Evolutionary conservation across 2,329 filamentous ascomycete genomes (phyloP).

Genomic region (Lachnellula arida): DNA sequence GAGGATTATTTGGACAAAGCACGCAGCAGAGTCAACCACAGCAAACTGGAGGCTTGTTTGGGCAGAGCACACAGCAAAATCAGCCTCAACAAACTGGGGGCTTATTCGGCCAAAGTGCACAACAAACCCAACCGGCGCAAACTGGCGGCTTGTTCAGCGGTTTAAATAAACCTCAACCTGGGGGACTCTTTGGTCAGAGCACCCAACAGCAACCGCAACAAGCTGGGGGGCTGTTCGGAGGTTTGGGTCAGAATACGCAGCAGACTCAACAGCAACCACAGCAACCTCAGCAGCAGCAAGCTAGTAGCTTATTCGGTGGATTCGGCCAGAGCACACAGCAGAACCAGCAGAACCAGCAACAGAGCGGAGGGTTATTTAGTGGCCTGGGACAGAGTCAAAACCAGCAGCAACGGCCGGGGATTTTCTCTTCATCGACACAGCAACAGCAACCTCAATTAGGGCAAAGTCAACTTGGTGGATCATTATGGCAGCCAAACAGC

Average conservation of each 20-base stretch:
- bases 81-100: slow-evolving; percentile 3
- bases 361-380: slow-evolving; percentile 21
- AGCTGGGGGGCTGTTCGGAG: slow-evolving; percentile 19
- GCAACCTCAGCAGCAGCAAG: slow-evolving; percentile 26
- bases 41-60: slow-evolving; percentile 11
- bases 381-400: slow-evolving; percentile 21
- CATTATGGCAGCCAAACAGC: slow-evolving; percentile 29
- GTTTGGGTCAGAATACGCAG: slow-evolving; percentile 15
- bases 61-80: slow-evolving; percentile 7
- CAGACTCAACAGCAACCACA: slow-evolving; percentile 23
- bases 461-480: slow-evolving; percentile 18
- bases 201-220: slow-evolving; percentile 38
- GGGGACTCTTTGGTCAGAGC: slow-evolving; percentile 2
- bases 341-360: slow-evolving; percentile 21
- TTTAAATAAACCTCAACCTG: not conserved
- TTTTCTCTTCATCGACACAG: slow-evolving; percentile 32
- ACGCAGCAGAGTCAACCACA: not conserved
- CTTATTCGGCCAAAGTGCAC: slow-evolving; percentile 15
- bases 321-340: slow-evolving; percentile 22
- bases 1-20: slow-evolving; percentile 23
- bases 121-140: slow-evolving; percentile 26
- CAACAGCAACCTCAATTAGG: slow-evolving; percentile 31
- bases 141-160: slow-evolving; percentile 8
- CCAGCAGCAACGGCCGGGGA: slow-evolving; percentile 34
- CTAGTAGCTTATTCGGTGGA: slow-evolving; percentile 22